Evolutionary conservation across 768 basidiomycete genomes (phyloP), one percentile per base, ranked within the genome.

Genomic region (Tylopilus plumbeoviolaceoides): DNA sequence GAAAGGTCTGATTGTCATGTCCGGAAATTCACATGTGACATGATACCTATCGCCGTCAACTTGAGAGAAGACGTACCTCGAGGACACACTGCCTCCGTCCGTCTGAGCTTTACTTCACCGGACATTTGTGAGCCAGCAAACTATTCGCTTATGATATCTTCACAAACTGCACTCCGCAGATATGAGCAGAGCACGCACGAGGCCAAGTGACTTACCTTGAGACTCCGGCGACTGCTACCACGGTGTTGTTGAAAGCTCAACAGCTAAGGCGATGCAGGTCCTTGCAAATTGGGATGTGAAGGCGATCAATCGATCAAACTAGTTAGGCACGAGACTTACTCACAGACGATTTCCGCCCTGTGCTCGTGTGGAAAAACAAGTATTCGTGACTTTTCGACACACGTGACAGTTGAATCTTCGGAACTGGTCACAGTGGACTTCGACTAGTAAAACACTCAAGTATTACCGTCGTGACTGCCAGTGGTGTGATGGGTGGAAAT

Each of bases 11-110:
- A 28, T 38, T 31, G 20, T n/a, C 38, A 20, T 40, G 39, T 49
- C n/a, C 40, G 27, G 18, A 40, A 30, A 18, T 36, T 54, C 33
- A 20, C 38, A 38, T 25, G 40, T 41, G 47, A 53, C 35, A 31
- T 39, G 23, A 53, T 46, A 23, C 14, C 10, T 17, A 14, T n/a
- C 5, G 11, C 47, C 11, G 21, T 44, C 39, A 18, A 53, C 25
- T 47, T 18, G 47, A 38, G 36, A 44, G 52, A 43, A 23, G 46
- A 39, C 30, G 25, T 35, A 11, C 23, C 45, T 45, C 17, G 59
- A 48, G 36, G 35, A 21, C 11, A 50, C 55, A 63, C 47, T 35
- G 59, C 62, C 54, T 51, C 27, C 2, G 10, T 51, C 27, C 2
- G 10, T 39, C n/a, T 39, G 45, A 40, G 23, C 44, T 39, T 49